phyloP scores from a whole-genome alignment of 495 filamentous ascomycete genomes.

The Annulohypoxylon nitens region DNA sequence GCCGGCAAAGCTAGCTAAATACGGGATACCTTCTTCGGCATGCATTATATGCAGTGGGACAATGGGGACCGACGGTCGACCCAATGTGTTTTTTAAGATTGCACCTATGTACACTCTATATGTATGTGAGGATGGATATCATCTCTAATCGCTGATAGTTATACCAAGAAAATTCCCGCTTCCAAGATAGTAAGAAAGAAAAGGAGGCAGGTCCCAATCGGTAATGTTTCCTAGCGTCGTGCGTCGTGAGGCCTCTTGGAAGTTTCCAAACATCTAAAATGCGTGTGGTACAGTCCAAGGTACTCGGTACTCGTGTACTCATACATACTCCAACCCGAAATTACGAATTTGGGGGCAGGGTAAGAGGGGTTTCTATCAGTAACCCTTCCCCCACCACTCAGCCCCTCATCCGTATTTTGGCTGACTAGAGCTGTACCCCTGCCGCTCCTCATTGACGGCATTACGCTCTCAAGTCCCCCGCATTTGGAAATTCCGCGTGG shows the following conservation, averaged over 20 bases:
- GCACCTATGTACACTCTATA: conserved; percentile 36
- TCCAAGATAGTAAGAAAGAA: conserved; percentile 28
- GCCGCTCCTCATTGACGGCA: not conserved
- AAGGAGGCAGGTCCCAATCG: conserved; percentile 10
- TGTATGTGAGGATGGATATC: conserved; percentile 31
- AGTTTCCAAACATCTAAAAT: conserved; percentile 10
- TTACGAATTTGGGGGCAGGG: conserved; percentile 16
- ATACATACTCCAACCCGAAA: conserved; percentile 19
- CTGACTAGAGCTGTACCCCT: conserved; percentile 21
- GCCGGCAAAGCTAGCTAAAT: conserved; percentile 4
- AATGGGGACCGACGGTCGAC: conserved; percentile 17
- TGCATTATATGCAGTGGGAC: conserved; percentile 7
- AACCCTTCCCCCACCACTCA: conserved; percentile 10
- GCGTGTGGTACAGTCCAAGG: not conserved
- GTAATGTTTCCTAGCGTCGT: not conserved
- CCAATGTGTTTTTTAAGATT: conserved; percentile 22
- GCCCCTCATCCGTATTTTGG: conserved; percentile 35
- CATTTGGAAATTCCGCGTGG: conserved; percentile 18
- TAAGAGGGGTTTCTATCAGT: not conserved
- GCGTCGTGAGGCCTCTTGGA: conserved; percentile 1
- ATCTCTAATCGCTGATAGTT: conserved; percentile 35
- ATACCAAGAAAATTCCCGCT: conserved; percentile 27
- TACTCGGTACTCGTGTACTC: conserved; percentile 3
- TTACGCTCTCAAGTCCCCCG: conserved; percentile 20
- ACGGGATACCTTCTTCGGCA: conserved; percentile 15